Evolutionary conservation across 257 asterid genomes (phyloP), one percentile per base, ranked within the genome.

Genomic region (Solanum paucissectum): DNA sequence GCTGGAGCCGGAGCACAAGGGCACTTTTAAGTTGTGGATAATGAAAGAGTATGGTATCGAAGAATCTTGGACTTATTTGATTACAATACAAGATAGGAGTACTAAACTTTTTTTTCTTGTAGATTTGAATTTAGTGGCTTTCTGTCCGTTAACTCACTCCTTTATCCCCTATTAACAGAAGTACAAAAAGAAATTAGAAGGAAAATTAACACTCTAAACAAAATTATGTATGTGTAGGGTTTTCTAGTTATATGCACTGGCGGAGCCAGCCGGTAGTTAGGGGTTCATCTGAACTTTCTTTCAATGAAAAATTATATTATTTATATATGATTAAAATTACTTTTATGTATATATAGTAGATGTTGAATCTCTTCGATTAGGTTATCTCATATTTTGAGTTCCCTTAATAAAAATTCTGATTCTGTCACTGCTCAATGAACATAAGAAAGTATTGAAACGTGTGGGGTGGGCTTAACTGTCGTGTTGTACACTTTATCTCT

Each of bases 391-490:
- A 23, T 60, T 60, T 60, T n/a, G 0, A 60, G 1, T 21, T 2
- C 0, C 2, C 13, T 9, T 60, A 9, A 23, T 21, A 23, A 60
- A 9, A 9, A 2, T 23, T 2, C 0, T 0, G 7, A 60, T 1
- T 60, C 3, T 12, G 3, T 0, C 29, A 9, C 6, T 0, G 3
- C 4, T 9, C 1, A 21, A 25, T 18, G 62, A 55, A 55, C 64
- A 55, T 2, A 16, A 13, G 21, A 13, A 46, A 20, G 10, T 55
- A 6, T 64, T 7, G 55, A 37, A 74, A 37, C 52, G 21, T 74
- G 20, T 38, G 83, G 83, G 34, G 5, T 16, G 58, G 33, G 11
- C 3, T 38, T 38, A 21, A 23, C 21, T 37, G 7, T 75, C 58
- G 83, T 75, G 16, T 38, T 38, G 3, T 23, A 38, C 83, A 23